Evolutionary conservation across 2,329 filamentous ascomycete species (phyloP), one percentile per base, ranked within the genome.

Genomic region (Alternaria solani): DNA sequence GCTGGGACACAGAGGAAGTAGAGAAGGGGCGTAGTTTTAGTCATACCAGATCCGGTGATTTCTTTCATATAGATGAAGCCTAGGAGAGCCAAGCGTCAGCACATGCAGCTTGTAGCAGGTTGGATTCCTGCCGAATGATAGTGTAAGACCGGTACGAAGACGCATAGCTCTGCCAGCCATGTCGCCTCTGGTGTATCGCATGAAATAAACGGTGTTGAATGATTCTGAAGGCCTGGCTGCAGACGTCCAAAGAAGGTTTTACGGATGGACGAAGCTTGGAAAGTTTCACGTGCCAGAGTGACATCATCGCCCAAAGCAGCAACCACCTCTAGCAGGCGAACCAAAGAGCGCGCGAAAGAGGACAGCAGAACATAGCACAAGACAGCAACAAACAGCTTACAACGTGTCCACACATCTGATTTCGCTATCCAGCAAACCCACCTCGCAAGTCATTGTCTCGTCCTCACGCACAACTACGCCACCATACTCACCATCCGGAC

Each of bases 231-330:
- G 7, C 20, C 16, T 34, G 30, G 46, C 20, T 36, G 20, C n/a
- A 36, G 18, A 46, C 26, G 49, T 36, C 49, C 16, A 58, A 62
- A 39, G 43, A 41, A 43, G 23, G 38, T 30, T 57, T 55, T 65
- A 70, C 58, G 69, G 32, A 28, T 34, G 48, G 8, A 46, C 9
- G 28, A 30, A 30, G 9, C 28, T 5, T 59, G 32, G 38, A 39
- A 38, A 11, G 38, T 28, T 57, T 56, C 69, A 70, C 65, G 69
- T 67, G 65, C 46, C 18, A 38, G 4, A 32, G 36, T 75, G 71
- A 74, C 72, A 70, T 75, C 72, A 75, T 71, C 38, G 58, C 69
- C 67, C 46, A 60, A 70, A 66, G 42, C 60, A 54, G 69, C 48
- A 70, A 66, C 49, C 53, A 69, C 57, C 62, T 69, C 28, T 0